Conservation (phyloP, 108 stramenopile genomes). For the Pelagomonas calceolata region DNA sequence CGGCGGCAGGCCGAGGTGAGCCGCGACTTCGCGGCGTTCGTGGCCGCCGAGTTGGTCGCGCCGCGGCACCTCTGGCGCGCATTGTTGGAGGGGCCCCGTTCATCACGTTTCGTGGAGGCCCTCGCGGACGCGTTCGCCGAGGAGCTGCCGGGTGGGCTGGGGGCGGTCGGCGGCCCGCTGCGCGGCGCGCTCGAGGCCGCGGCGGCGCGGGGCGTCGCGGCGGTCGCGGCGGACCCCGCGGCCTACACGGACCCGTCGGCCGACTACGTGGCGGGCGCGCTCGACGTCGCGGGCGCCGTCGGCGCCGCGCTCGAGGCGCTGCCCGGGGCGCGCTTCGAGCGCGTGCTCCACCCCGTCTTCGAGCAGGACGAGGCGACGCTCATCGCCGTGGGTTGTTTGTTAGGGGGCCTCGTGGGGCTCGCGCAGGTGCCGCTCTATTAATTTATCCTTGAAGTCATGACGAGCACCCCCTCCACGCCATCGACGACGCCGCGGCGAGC, state of each 20-base stretch:
- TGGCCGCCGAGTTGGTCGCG: constrained; percentile 18
- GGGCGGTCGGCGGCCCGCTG: background rate
- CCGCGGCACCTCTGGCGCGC: constrained; percentile 20
- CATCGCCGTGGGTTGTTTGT: constrained; percentile 73
- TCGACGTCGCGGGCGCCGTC: no score
- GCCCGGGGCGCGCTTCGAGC: constrained; percentile 73
- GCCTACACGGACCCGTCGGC: no score
- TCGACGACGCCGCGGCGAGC: no score
- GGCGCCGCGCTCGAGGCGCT: constrained; percentile 45
- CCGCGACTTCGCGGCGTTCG: constrained; percentile 27
- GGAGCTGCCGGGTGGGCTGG: background rate
- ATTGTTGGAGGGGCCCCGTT: constrained; percentile 15
- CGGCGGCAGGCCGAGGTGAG: constrained; percentile 13
- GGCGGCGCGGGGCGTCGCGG: no score
- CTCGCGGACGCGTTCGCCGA: no score
- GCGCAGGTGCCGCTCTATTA: constrained; percentile 44
- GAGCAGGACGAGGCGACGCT: constrained; percentile 90
- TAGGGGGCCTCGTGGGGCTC: constrained; percentile 74
- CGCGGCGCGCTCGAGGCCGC: no score
- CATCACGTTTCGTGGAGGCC: constrained; percentile 6
- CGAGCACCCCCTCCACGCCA: no score
- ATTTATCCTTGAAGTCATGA: no score
- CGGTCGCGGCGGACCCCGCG: no score
- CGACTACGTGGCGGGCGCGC: no score
- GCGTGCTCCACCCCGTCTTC: constrained; percentile 81